These are phyloP conservation scores for Nemania sp. DNA, from an alignment of 2,329 filamentous ascomycete genomes.

Conservation along the genomic window DNA sequence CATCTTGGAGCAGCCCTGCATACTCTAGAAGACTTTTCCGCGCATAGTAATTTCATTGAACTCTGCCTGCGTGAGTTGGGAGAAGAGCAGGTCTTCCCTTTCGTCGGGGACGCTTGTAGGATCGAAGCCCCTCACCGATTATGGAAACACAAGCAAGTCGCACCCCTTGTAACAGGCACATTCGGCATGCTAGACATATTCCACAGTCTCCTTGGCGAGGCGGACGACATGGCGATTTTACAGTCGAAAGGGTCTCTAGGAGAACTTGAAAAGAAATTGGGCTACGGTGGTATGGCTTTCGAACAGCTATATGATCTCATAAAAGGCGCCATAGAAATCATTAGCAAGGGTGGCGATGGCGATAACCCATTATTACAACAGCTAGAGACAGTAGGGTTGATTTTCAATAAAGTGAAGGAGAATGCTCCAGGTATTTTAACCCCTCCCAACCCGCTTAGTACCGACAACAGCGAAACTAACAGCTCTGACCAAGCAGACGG, in stretches of 20 bases:
- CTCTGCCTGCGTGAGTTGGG: conserved; percentile 64
- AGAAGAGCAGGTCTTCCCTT: conserved; percentile 63
- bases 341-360: conserved; percentile 42
- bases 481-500: conserved; percentile 1
- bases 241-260: conserved; percentile 49
- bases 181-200: conserved; percentile 59
- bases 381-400: conserved; percentile 46
- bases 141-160: conserved; percentile 56
- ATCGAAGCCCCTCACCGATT: conserved; percentile 52
- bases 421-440: conserved; percentile 11
- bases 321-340: conserved; percentile 43
- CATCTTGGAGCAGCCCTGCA: conserved; percentile 64
- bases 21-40: conserved; percentile 66
- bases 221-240: conserved; percentile 50
- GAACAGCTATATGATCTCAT: conserved; percentile 50
- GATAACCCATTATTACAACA: conserved; percentile 44
- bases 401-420: conserved; percentile 46
- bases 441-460: neutral
- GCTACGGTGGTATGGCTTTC: conserved; percentile 47
- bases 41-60: conserved; percentile 67
- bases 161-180: conserved; percentile 65
- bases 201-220: conserved; percentile 50
- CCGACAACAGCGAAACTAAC: conserved; percentile 9
- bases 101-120: conserved; percentile 58
- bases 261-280: conserved; percentile 47